Percentiles rank a stretch among this genome's conserved stretches.
Evolutionary conservation across 495 filamentous ascomycete genomes (phyloP).

Genomic region (Sporormia fimetaria): DNA sequence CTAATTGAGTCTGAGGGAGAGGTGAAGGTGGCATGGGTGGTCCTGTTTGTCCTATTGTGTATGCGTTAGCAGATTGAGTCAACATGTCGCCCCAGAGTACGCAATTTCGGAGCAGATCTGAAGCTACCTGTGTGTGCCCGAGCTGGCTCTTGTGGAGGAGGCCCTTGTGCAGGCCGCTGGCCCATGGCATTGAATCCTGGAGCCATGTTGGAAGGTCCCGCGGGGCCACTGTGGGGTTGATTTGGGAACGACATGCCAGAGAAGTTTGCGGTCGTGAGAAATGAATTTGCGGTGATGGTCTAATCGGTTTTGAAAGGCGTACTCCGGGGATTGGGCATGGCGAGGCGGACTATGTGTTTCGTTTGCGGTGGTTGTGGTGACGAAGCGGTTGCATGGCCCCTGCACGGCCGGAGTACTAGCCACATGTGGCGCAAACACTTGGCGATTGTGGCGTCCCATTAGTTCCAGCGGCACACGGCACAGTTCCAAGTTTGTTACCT

Average conservation of each 20-base stretch:
- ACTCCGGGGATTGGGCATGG: constrained; percentile 8
- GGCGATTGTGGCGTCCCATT: too few species aligned
- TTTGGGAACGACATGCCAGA: constrained; percentile 15
- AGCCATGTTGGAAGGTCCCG: constrained; percentile 6
- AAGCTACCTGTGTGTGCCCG: too few species aligned
- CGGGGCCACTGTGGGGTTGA: constrained; percentile 9
- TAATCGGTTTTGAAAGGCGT: constrained; percentile 5
- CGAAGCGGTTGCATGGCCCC: not conserved
- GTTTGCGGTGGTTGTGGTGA: not conserved
- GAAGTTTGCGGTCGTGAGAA: constrained; percentile 2
- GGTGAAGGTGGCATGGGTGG: constrained; percentile 6
- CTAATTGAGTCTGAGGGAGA: constrained; percentile 2
- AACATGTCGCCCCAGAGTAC: too few species aligned
- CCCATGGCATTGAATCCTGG: constrained; percentile 17
- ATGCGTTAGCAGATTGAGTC: not conserved
- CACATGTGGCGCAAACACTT: too few species aligned
- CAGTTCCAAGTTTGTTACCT: too few species aligned
- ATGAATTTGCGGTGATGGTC: not conserved
- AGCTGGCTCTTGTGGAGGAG: not conserved
- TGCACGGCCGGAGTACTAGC: too few species aligned
- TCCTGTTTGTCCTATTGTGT: not conserved
- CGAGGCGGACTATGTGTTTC: constrained; percentile 1
- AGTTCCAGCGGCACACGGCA: too few species aligned
- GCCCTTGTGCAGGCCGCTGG: constrained; percentile 11
- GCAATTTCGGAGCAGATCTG: too few species aligned